These are phyloP conservation scores for Alternaria triticimaculans DNA, from an alignment of 2,329 filamentous ascomycete species.

Conservation along the genomic window DNA sequence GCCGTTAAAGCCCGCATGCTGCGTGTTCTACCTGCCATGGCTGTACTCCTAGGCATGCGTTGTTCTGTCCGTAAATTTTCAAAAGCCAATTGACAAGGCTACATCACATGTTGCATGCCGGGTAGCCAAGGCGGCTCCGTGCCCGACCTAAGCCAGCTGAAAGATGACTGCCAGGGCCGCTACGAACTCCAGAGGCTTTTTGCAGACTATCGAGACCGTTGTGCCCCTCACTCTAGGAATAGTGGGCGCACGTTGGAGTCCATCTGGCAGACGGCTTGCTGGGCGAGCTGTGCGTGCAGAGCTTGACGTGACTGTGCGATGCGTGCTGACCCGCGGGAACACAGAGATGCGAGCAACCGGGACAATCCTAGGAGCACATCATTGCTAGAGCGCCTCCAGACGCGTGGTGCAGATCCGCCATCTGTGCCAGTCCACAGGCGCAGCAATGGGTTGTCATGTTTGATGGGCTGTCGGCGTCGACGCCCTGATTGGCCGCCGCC, in stretches of 20 bases:
- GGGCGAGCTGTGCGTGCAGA: constrained; percentile 18
- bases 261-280: constrained; percentile 22
- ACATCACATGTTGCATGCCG: constrained; percentile 22
- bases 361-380: constrained; percentile 37
- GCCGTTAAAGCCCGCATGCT: constrained; percentile 11
- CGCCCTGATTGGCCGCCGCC: constrained; percentile 28
- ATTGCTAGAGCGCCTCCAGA: constrained; percentile 25
- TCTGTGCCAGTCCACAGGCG: constrained; percentile 12
- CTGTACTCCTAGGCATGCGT: constrained; percentile 17
- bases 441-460: constrained; percentile 13
- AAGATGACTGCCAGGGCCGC: constrained; percentile 2
- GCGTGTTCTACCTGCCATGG: constrained; percentile 10
- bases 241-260: constrained; percentile 23
- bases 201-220: constrained; percentile 17
- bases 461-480: constrained; percentile 5
- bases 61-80: constrained; percentile 9
- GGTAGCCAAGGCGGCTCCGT: constrained; percentile 17
- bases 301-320: constrained; percentile 27
- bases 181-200: background rate
- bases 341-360: constrained; percentile 34
- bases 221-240: constrained; percentile 23
- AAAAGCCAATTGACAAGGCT: constrained; percentile 8
- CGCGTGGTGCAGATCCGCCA: constrained; percentile 29
- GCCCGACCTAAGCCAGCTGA: constrained; percentile 6
- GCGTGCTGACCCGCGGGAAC: constrained; percentile 20